Conservation (phyloP, 2,329 filamentous ascomycete species). For the Ustulina deusta region DNA sequence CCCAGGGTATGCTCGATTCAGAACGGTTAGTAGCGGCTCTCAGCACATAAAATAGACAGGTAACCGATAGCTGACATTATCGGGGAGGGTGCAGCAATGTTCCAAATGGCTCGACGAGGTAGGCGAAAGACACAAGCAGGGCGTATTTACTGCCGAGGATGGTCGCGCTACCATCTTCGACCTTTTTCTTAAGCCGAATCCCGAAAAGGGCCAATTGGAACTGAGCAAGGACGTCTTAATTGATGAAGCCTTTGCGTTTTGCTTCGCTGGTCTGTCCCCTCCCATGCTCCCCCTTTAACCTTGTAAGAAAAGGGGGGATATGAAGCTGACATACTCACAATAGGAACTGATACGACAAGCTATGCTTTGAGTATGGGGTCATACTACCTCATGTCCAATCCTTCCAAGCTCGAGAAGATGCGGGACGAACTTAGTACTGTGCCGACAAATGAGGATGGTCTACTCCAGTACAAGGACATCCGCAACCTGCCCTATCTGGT, state of each 20-base stretch:
- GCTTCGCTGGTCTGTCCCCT: conserved; percentile 28
- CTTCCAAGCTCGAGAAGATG: conserved; percentile 29
- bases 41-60: neutral
- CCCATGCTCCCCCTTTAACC: neutral
- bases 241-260: conserved; percentile 33
- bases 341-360: conserved; percentile 34
- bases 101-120: conserved; percentile 31
- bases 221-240: conserved; percentile 27
- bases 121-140: conserved; percentile 18
- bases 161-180: conserved; percentile 32
- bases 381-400: conserved; percentile 34
- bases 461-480: conserved; percentile 30
- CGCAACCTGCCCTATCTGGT: conserved; percentile 34
- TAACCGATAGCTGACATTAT: neutral
- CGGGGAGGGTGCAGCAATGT: conserved; percentile 23
- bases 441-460: conserved; percentile 23
- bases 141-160: conserved; percentile 28
- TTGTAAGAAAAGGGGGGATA: no score
- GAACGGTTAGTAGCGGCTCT: conserved; percentile 19
- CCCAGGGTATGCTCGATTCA: conserved; percentile 34
- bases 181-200: conserved; percentile 26
- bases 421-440: conserved; percentile 24
- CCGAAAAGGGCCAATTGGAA: conserved; percentile 26
- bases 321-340: neutral
- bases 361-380: conserved; percentile 31